Base-by-base conservation (phyloP, 371 early-diverging fungal species). In the Dichotomocladium elegans region DNA sequence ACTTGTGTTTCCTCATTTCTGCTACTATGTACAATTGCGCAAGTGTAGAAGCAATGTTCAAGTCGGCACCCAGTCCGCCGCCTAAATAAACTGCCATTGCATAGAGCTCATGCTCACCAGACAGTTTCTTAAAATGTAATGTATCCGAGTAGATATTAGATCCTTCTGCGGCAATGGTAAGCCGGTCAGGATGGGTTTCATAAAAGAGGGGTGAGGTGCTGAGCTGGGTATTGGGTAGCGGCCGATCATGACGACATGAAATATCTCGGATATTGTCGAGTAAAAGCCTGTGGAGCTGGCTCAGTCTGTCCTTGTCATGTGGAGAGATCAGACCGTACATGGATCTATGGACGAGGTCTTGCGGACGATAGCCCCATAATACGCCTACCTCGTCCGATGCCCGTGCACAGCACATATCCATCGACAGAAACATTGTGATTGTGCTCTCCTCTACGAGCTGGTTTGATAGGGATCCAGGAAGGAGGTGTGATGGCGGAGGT, bases 21-120 rank as follows among this genome's bases (percentile, higher is more conserved):
- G 63, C 63, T 14, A 60, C 58, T 35, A 65, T 55, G 42, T 65
- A 65, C 0, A 65, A 35, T 27, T 58, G 55, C 26, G 15, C 41
- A 2, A 53, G 40, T 14, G 37, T 53, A 11, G 51, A 19, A 22
- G 46, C 61, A 12, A 57, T 33, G 51, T 55, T 59, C 1, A 82
- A 58, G 53, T 85, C 77, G 1, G 79, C 81, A 45, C 83, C 82
- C 8, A 82, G 55, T 4, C 85, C 85, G 29, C 80, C 80, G 31
- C 80, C 80, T 4, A 80, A 41, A 46, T 70, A 77, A 48, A 72
- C 64, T 11, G 61, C 47, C 9, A 77, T 54, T 19, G 59, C 64
- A 48, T 70, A 80, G 5, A 68, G 49, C 37, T 73, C 72, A 12
- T 64, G 58, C 14, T 64, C 66, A 15, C 74, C 74, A 17, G 50